Percentiles rank a stretch among this genome's conserved stretches.
These are phyloP conservation scores for Austroboletus niveus DNA, from an alignment of 1,284 basidiomycete species.

Conservation along the genomic window DNA sequence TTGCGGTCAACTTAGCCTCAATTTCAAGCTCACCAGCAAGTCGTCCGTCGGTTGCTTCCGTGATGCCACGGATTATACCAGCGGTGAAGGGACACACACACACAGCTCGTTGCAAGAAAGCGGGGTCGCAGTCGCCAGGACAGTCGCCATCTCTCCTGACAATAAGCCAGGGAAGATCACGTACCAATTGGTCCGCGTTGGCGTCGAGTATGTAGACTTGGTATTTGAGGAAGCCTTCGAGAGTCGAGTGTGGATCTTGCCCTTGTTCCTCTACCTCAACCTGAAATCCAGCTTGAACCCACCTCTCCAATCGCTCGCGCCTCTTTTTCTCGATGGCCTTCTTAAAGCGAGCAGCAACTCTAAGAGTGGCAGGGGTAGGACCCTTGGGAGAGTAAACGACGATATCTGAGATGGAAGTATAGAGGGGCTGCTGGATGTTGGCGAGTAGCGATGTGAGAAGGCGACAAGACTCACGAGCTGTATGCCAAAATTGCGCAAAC, in stretches of 20 bases:
- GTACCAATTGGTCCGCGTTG: slow-evolving; percentile 26
- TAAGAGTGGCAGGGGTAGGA: slow-evolving; percentile 41
- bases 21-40: slow-evolving; percentile 23
- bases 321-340: slow-evolving; percentile 40
- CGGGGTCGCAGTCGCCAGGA: slow-evolving; percentile 17
- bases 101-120: not conserved
- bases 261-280: slow-evolving; percentile 6
- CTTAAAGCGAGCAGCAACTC: slow-evolving; percentile 38
- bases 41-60: slow-evolving; percentile 20
- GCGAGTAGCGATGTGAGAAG: not conserved
- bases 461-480: slow-evolving; percentile 61
- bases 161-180: slow-evolving; percentile 30
- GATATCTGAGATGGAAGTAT: slow-evolving; percentile 63
- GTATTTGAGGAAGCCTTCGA: slow-evolving; percentile 47
- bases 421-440: slow-evolving; percentile 44
- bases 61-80: slow-evolving; percentile 18
- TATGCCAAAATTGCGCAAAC: slow-evolving; percentile 78
- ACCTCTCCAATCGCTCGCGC: slow-evolving; percentile 33
- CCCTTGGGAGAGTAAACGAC: slow-evolving; percentile 55
- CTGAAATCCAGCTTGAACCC: slow-evolving; percentile 22
- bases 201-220: slow-evolving; percentile 64
- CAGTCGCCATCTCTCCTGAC: slow-evolving; percentile 28
- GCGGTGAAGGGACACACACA: not conserved
- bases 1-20: slow-evolving; percentile 16
- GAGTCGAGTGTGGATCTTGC: slow-evolving; percentile 21